Percentiles rank a stretch among this genome's conserved stretches.
phyloP scores from a whole-genome alignment of 2,329 filamentous ascomycete species.

The Hypoxylon sp. region DNA sequence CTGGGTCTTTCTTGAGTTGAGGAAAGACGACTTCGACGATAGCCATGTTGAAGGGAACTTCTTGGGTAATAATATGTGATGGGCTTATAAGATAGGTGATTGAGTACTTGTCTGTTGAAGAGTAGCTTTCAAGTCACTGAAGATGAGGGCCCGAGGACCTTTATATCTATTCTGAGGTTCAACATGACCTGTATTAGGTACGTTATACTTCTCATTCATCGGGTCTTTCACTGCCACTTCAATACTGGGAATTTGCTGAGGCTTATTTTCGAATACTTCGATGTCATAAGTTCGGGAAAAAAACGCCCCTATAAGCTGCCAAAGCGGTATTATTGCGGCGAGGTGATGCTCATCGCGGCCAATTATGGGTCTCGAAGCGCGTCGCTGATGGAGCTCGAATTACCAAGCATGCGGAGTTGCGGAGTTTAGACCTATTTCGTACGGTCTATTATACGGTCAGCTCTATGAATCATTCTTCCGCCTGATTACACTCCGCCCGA shows the following conservation, averaged over 20 bases:
- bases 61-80: background rate
- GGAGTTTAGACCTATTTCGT: constrained; percentile 26
- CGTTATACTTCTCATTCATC: background rate
- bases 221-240: background rate
- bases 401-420: constrained; percentile 9
- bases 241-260: background rate
- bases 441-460: background rate
- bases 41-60: constrained; percentile 33
- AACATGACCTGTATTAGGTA: background rate
- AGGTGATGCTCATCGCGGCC: background rate
- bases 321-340: background rate
- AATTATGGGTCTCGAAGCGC: background rate
- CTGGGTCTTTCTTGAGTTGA: constrained; percentile 37
- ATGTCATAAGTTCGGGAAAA: background rate
- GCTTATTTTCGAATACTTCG: background rate
- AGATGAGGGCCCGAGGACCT: background rate
- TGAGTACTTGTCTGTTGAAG: background rate
- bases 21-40: constrained; percentile 41
- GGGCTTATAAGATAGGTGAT: background rate
- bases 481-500: background rate
- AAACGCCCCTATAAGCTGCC: background rate
- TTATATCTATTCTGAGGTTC: background rate
- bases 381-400: constrained; percentile 1
- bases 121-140: background rate
- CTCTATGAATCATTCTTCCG: background rate